Conservation (phyloP, 805 yeast genomes). For the Zygosaccharomyces lentus region DNA sequence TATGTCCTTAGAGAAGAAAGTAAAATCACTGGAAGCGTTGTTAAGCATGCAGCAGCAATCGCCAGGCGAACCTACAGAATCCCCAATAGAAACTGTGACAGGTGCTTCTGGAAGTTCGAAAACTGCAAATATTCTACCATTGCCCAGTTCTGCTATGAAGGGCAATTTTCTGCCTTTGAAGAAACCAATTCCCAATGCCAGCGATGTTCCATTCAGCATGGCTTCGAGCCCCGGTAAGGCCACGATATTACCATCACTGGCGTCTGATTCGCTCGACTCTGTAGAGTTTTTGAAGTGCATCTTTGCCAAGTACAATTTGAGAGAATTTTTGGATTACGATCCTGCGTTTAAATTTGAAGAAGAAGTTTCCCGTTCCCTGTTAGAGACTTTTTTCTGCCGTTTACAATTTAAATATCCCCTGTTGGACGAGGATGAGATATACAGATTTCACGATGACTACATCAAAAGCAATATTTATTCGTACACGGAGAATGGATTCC, state of each 20-base stretch:
- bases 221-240: neutral
- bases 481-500: constrained; percentile 37
- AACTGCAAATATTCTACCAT: constrained; percentile 5
- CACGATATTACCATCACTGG: constrained; percentile 18
- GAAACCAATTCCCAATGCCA: neutral
- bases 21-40: constrained; percentile 47
- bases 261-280: constrained; percentile 35
- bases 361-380: constrained; percentile 44
- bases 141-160: constrained; percentile 7
- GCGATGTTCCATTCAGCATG: neutral
- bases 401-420: constrained; percentile 56
- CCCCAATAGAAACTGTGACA: neutral
- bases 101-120: constrained; percentile 21
- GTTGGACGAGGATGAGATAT: constrained; percentile 48
- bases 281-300: constrained; percentile 40
- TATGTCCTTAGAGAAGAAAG: constrained; percentile 49
- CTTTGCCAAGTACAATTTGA: constrained; percentile 44
- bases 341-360: constrained; percentile 53
- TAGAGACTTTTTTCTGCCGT: constrained; percentile 53
- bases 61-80: neutral
- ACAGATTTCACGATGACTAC: constrained; percentile 47
- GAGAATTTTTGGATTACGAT: constrained; percentile 43
- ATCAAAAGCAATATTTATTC: constrained; percentile 41
- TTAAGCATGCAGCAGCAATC: constrained; percentile 18
- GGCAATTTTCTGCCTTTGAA: constrained; percentile 4